These are phyloP conservation scores for Thraustochytrium sp. DNA, from an alignment of 352 stramenopile genomes.

Conservation along the genomic window DNA sequence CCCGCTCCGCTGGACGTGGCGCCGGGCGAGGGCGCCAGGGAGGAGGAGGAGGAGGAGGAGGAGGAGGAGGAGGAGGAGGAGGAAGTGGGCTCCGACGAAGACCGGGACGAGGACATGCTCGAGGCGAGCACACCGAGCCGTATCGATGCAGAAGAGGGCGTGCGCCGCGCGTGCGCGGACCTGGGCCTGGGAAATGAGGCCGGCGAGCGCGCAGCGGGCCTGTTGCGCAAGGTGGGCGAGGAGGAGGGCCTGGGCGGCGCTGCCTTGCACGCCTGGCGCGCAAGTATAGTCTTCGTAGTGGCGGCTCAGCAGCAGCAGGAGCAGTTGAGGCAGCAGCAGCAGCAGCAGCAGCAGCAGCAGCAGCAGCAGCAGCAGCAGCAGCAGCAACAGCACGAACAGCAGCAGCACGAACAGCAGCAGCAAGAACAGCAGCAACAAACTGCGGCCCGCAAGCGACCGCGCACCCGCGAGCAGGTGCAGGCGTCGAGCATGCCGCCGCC, in stretches of 20 bases:
- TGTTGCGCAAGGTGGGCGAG: background rate
- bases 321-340: background rate
- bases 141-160: background rate
- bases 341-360: background rate
- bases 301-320: background rate
- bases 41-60: background rate
- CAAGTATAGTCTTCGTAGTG: background rate
- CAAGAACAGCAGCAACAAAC: background rate
- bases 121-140: background rate
- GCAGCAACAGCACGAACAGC: background rate
- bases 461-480: background rate
- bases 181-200: background rate
- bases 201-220: background rate
- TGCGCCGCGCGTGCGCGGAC: background rate
- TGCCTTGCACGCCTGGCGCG: background rate
- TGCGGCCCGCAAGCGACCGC: background rate
- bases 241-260: background rate
- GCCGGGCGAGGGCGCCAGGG: background rate
- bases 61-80: background rate
- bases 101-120: background rate
- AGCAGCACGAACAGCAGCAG: background rate
- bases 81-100: background rate
- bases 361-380: background rate
- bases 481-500: background rate
- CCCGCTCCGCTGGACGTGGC: background rate